Evolutionary conservation across 768 basidiomycete genomes (phyloP), one percentile per base, ranked within the genome.

Genomic region (Ramaria sp.): DNA sequence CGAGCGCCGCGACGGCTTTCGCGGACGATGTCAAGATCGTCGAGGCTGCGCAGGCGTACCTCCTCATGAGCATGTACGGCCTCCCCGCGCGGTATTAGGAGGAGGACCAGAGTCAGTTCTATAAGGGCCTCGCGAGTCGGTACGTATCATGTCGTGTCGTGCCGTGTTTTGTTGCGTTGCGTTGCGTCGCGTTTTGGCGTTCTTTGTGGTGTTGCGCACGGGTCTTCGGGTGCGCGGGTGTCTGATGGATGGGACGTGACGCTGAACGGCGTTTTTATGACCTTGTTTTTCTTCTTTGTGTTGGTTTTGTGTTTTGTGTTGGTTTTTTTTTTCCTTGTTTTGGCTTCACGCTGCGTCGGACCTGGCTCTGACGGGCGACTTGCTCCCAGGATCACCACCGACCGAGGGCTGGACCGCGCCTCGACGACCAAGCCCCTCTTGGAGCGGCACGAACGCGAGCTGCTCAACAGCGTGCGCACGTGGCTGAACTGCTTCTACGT

Each of bases 41-140:
- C n/a, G 88, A 91, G 64, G 79, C 84, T 57, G 84, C 82, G 58
- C 88, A 91, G 65, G 87, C 88, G 19, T 89, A 84, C 64, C 69
- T 88, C 17, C 67, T 91, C 31, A 73, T 85, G 70, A 77, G 80
- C 37, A 77, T 80, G 7, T 85, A 85, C 66, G 77, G 80, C 19
- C 70, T 78, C 7, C 82, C 83, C 0, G 78, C 79, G 59, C 78
- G 78, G 59, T 78, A 76, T 55, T 87, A 81, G 76, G 78, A 79
- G 47, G 85, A 88, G 63, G 85, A 86, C 65, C 72, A 82, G 30
- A 83, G 83, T 60, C 87, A 84, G 81, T 71, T 87, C 59, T 74
- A 83, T 51, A 81, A 85, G 66, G 85, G 86, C 13, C 75, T 88
- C 59, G 86, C 85, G 7, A 82, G 83, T 51, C 71, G 83, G 82